A percentile compares a stretch with the other conserved stretches of the same genome.
phyloP scores from a whole-genome alignment of 176 grass and related monocot genomes.

The Bromus sterilis region DNA sequence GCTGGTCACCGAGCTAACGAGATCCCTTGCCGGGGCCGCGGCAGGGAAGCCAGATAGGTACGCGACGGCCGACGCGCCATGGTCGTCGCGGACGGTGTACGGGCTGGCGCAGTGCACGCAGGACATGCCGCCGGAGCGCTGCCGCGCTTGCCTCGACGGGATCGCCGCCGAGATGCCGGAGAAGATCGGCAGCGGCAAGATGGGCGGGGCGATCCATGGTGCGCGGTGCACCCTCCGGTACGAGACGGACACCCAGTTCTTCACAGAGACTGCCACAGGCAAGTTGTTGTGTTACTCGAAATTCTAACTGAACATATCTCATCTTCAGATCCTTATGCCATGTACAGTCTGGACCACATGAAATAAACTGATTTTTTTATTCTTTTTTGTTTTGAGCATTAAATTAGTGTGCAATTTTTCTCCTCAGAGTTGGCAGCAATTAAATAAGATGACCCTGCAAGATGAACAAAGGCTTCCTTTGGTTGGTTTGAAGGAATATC shows the following conservation, averaged over 20 bases:
- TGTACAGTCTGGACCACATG: neutral
- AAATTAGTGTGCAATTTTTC: neutral
- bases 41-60: constrained; percentile 10
- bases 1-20: neutral
- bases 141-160: constrained; percentile 25
- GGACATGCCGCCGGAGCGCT: constrained; percentile 30
- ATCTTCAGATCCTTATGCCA: neutral
- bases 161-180: neutral
- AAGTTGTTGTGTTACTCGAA: neutral
- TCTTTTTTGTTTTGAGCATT: neutral
- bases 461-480: too few relatives aligned
- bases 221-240: constrained; percentile 45
- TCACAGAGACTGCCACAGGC: neutral
- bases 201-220: constrained; percentile 33
- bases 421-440: neutral
- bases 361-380: neutral
- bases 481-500: too few relatives aligned
- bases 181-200: neutral
- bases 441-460: too few relatives aligned
- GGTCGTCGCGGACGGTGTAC: constrained; percentile 14
- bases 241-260: constrained; percentile 36
- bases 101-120: constrained; percentile 45
- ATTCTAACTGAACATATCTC: neutral
- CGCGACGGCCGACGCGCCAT: neutral
- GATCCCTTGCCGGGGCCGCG: neutral